Conservation (phyloP, 2,329 filamentous ascomycete genomes). For the Colletotrichum sp. region DNA sequence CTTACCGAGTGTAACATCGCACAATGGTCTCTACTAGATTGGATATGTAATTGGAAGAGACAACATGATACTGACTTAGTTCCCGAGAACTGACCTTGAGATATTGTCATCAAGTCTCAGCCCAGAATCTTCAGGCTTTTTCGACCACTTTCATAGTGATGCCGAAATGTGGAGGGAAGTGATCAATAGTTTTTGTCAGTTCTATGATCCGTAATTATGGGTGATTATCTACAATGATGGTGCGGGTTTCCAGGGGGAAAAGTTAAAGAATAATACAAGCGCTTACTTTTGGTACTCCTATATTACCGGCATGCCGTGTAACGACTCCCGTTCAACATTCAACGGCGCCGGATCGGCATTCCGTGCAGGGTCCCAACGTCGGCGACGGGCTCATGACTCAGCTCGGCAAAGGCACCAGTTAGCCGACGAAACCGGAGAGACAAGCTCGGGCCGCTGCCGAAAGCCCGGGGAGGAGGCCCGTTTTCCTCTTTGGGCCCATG, state of each 20-base stretch:
- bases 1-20: not conserved
- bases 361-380: not conserved
- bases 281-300: not conserved
- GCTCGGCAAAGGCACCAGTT: slow-evolving; percentile 12
- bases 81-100: not conserved
- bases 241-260: not conserved
- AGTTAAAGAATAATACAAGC: not conserved
- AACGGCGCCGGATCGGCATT: not conserved
- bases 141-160: not conserved
- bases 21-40: not conserved
- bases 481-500: not conserved
- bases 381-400: slow-evolving; percentile 6
- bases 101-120: not conserved
- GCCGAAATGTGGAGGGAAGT: not conserved
- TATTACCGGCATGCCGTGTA: not conserved
- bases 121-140: not conserved
- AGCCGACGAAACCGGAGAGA: slow-evolving; percentile 20
- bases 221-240: not conserved
- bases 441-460: slow-evolving; percentile 9
- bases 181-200: not conserved
- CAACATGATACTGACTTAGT: not conserved
- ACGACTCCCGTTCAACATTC: not conserved
- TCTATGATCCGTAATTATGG: not conserved
- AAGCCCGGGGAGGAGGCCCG: not conserved
- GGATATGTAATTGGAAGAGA: not conserved